A percentile compares a stretch with the other conserved stretches of the same genome.
Conservation (phyloP, 202 grass and related monocot genomes). For the Miscanthus sacchariflorus region DNA sequence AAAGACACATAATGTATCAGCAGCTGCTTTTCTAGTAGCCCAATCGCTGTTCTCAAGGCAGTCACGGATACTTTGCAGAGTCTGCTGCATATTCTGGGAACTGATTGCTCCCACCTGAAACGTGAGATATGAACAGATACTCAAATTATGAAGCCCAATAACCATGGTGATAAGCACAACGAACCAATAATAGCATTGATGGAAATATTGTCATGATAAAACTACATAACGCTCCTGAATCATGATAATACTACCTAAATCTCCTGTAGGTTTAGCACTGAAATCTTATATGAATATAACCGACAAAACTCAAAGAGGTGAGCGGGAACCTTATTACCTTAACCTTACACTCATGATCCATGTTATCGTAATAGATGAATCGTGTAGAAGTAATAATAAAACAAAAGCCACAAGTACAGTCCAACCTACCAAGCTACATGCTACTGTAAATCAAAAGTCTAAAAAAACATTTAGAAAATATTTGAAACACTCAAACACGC, state of each 20-base stretch:
- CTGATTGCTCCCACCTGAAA: slow-evolving; percentile 97
- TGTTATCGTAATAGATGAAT: slow-evolving; percentile 25
- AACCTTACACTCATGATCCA: not conserved
- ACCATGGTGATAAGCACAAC: not conserved
- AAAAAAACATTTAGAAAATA: not conserved
- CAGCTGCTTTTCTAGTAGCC: slow-evolving; percentile 93
- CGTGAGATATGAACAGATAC: slow-evolving; percentile 25
- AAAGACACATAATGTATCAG: slow-evolving; percentile 88
- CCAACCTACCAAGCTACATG: slow-evolving; percentile 16
- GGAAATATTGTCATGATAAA: not conserved
- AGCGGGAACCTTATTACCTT: not conserved
- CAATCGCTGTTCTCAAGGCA: slow-evolving; percentile 97
- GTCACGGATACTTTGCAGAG: slow-evolving; percentile 83
- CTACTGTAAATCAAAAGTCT: not conserved
- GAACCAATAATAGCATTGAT: slow-evolving; percentile 7
- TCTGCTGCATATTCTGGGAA: slow-evolving; percentile 84
- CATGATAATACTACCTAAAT: not conserved
- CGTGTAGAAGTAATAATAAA: slow-evolving; percentile 6
- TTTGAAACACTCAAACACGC: not conserved
- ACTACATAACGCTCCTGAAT: slow-evolving; percentile 11
- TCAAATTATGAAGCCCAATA: slow-evolving; percentile 33
- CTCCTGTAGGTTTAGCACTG: not conserved
- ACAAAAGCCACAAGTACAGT: not conserved
- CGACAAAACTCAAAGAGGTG: not conserved
- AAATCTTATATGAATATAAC: slow-evolving; percentile 12